Conservation (phyloP, 2,329 filamentous ascomycete genomes). For the Aureobasidium sp. region DNA sequence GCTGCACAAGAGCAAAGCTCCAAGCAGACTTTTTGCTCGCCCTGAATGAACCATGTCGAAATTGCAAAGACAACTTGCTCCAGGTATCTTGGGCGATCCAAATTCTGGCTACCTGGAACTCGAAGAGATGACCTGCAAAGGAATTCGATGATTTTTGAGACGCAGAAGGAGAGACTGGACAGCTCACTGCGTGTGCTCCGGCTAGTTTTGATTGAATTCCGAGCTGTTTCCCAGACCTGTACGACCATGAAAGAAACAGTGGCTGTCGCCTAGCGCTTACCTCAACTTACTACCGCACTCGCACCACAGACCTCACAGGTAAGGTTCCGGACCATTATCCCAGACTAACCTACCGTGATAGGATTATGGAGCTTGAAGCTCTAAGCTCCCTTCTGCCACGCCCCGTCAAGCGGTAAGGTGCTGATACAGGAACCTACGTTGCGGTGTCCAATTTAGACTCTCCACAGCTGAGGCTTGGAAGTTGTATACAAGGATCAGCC, state of each 20-base stretch:
- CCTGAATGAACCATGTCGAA: not conserved
- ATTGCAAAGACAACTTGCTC: no score
- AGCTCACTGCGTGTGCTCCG: not conserved
- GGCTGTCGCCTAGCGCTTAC: constrained; percentile 6
- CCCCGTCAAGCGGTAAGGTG: not conserved
- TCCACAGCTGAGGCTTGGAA: not conserved
- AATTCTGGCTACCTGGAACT: no score
- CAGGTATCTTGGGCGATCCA: not conserved
- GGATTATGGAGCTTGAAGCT: not conserved
- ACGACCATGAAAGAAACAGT: not conserved
- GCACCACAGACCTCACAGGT: not conserved
- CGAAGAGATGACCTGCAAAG: not conserved
- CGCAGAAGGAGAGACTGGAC: not conserved
- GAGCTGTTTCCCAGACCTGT: not conserved
- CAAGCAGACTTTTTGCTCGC: not conserved
- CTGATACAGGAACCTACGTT: not conserved
- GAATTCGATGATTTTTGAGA: not conserved
- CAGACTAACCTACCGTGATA: not conserved
- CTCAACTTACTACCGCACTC: not conserved
- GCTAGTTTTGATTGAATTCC: not conserved
- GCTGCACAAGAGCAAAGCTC: constrained; percentile 1
- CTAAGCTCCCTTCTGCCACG: not conserved
- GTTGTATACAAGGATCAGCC: not conserved
- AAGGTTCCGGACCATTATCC: not conserved
- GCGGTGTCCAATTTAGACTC: not conserved